Percentiles rank a stretch among this genome's conserved stretches.
These are phyloP conservation scores for Chenopodium suecicum DNA, from an alignment of 148 eudicot genomes.

Conservation along the genomic window DNA sequence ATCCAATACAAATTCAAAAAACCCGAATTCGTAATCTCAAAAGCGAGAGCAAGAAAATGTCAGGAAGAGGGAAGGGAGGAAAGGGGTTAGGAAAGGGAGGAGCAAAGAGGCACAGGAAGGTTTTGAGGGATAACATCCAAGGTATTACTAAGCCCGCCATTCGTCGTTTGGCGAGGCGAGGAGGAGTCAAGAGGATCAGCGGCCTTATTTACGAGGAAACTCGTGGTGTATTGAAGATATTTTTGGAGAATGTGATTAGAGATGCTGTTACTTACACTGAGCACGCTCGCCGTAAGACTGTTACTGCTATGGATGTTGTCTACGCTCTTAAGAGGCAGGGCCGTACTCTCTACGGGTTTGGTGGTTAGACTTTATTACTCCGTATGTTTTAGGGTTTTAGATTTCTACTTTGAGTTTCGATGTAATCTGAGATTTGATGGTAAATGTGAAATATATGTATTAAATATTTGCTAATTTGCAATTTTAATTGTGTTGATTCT, in stretches of 20 bases:
- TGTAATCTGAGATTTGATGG: not conserved
- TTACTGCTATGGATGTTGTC: no score
- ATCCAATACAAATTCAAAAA: not conserved
- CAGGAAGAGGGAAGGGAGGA: slow-evolving; percentile 37
- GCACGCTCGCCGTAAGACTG: no score
- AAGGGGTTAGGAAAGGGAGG: slow-evolving; percentile 36
- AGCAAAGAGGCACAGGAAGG: slow-evolving; percentile 35
- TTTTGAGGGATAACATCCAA: slow-evolving; percentile 26
- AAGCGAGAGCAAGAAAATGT: slow-evolving; percentile 6
- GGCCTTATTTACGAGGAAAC: no score
- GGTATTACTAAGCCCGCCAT: not conserved
- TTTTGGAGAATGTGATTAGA: no score
- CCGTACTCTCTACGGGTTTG: no score
- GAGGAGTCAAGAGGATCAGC: no score
- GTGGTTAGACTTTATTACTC: not conserved
- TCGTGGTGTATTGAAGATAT: no score
- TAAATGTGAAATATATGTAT: not conserved
- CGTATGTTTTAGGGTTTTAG: slow-evolving; percentile 23
- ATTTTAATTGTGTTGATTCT: no score
- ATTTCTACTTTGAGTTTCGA: not conserved
- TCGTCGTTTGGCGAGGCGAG: no score
- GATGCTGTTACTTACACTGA: no score
- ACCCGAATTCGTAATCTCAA: not conserved
- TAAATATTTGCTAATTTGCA: not conserved
- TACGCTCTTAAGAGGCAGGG: no score